Conservation (phyloP, 805 yeast genomes). For the Yarrowia keelungensis region DNA sequence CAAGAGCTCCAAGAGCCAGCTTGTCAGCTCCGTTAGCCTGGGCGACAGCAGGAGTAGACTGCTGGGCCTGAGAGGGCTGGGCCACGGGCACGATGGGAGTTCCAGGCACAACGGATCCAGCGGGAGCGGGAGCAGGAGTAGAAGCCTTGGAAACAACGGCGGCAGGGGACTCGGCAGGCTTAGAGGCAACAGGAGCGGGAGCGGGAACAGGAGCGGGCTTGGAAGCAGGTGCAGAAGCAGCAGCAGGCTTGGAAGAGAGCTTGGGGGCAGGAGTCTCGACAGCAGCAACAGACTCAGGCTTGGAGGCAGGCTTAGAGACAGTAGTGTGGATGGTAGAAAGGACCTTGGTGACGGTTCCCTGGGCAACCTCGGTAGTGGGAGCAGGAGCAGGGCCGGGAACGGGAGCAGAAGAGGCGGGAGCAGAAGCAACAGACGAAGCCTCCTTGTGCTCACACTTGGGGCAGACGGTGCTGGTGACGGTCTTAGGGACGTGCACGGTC, state of each 20-base stretch:
- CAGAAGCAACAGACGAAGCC: background rate
- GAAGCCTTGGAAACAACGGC: background rate
- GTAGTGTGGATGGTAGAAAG: conserved; percentile 1
- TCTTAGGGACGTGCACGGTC: background rate
- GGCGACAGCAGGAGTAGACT: conserved; percentile 7
- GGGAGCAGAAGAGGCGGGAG: background rate
- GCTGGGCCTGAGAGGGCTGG: conserved; percentile 16
- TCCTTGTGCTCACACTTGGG: conserved; percentile 19
- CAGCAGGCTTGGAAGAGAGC: background rate
- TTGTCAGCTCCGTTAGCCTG: conserved; percentile 20
- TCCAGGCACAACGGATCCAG: background rate
- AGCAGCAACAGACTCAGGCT: background rate
- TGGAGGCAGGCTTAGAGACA: background rate
- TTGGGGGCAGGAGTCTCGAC: background rate
- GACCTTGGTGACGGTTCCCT: background rate
- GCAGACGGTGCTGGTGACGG: conserved; percentile 14
- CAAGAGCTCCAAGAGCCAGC: conserved; percentile 7
- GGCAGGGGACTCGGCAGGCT: background rate
- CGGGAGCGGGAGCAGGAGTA: background rate
- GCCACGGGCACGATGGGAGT: conserved; percentile 4
- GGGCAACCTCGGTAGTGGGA: background rate
- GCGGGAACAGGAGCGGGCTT: background rate
- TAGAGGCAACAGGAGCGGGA: background rate
- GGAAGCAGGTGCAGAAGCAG: background rate
- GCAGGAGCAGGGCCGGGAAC: background rate